Evolutionary conservation across 1,139 yeast genomes (phyloP), one percentile per base, ranked within the genome.

Genomic region (Lodderomyces elongisporus): DNA sequence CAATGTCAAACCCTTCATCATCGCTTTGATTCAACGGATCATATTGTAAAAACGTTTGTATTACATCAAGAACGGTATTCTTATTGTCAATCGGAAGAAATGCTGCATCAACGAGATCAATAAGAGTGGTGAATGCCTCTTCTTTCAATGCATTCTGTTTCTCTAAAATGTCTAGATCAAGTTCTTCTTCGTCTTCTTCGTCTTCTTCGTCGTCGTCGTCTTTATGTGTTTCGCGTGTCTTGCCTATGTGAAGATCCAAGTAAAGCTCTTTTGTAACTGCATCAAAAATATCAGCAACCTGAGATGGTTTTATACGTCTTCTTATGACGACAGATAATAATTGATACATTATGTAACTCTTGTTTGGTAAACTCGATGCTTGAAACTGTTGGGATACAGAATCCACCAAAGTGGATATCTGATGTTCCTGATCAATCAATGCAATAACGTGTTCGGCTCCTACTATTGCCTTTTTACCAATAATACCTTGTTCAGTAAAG

Each of bases 391-490:
- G 29, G 4, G 15, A 4, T 3, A 28, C 17, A n/a, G 41, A 30
- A 10, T 33, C 35, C 14, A 51, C 34, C 9, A 46, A 28, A 3
- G 36, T 33, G 20, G 44, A 43, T 17, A 56, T 38, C 5, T 38
- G 27, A 5, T 39, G 40, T 14, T 38, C 23, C 21, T 43, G 40
- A 1, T 39, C 31, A 13, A 71, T 43, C 37, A 62, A 56, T 10
- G 60, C 50, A 6, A 74, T 58, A 24, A 80, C 55, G 20, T 58
- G 50, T 10, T 78, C 79, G 21, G 80, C 56, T 0, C 81, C 78
- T n/a, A 63, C 58, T 18, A 79, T 65, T 0, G 85, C 65, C 36
- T 77, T 66, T 39, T 73, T 76, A 21, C 75, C 61, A 26, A 77
- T 61, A 7, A 77, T 68, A 2, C 70, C 72, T 17, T 65, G 62